Conservation (phyloP, 2,329 filamentous ascomycete species). For the Ophiostoma himal-ulmi region DNA sequence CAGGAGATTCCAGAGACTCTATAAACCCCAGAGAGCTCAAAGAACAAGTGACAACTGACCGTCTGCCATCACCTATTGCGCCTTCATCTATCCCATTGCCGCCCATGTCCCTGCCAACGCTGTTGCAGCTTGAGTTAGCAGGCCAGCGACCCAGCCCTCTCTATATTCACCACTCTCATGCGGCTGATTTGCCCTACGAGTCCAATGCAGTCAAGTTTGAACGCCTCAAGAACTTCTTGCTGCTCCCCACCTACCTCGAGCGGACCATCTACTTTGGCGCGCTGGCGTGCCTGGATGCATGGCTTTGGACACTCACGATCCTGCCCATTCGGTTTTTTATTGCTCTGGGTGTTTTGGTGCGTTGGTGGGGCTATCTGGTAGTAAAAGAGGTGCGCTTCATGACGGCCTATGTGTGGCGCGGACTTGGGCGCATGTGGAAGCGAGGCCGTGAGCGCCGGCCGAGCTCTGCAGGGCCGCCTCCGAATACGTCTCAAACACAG, state of each 20-base stretch:
- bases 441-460: slow-evolving; percentile 42
- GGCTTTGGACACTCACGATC: slow-evolving; percentile 95
- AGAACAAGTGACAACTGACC: slow-evolving; percentile 12
- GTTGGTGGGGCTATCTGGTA: slow-evolving; percentile 72
- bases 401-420: slow-evolving; percentile 69
- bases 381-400: slow-evolving; percentile 67
- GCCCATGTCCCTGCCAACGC: slow-evolving; percentile 60
- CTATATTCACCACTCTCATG: slow-evolving; percentile 57
- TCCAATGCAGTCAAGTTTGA: slow-evolving; percentile 90
- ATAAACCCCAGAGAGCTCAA: background rate
- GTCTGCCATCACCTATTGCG: slow-evolving; percentile 45
- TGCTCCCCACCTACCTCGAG: slow-evolving; percentile 76
- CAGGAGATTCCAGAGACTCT: slow-evolving; percentile 23
- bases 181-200: slow-evolving; percentile 69
- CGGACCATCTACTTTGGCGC: slow-evolving; percentile 80
- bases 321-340: slow-evolving; percentile 82
- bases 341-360: slow-evolving; percentile 66
- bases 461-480: slow-evolving; percentile 32
- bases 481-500: background rate
- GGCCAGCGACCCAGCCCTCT: slow-evolving; percentile 57
- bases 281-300: slow-evolving; percentile 87
- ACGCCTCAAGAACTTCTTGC: slow-evolving; percentile 79
- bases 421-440: slow-evolving; percentile 71
- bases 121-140: slow-evolving; percentile 59
- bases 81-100: slow-evolving; percentile 54